Conservation (phyloP, 768 basidiomycete genomes). For the Rhizopogon salebrosus region DNA sequence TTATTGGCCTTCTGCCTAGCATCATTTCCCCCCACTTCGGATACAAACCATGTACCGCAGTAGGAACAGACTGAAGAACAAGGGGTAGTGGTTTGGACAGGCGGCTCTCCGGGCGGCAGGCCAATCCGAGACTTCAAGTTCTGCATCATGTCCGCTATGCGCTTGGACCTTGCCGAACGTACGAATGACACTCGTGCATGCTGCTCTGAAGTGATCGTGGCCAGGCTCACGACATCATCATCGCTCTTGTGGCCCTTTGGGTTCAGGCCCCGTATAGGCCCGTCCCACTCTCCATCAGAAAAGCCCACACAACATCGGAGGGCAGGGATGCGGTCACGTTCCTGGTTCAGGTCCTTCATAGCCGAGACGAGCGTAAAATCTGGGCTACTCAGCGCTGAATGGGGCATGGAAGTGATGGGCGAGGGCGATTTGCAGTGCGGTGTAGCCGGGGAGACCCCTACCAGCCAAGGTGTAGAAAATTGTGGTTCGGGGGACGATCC, state of each 20-base stretch:
- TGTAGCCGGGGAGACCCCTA: conserved; percentile 16
- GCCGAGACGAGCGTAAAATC: conserved; percentile 54
- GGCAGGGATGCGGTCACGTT: conserved; percentile 52
- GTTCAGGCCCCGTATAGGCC: conserved; percentile 72
- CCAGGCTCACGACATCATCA: conserved; percentile 25
- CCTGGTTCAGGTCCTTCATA: conserved; percentile 46
- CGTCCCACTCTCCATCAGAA: conserved; percentile 87
- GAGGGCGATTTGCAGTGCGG: conserved; percentile 16
- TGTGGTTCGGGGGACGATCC: conserved; percentile 28
- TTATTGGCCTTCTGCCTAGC: conserved; percentile 18
- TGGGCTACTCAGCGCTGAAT: conserved; percentile 37
- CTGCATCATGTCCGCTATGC: conserved; percentile 40
- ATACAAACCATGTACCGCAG: conserved; percentile 23
- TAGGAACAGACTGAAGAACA: conserved; percentile 15
- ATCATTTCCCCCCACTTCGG: conserved; percentile 30
- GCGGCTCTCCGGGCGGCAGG: neutral
- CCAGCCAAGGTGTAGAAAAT: conserved; percentile 15
- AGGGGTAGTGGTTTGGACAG: neutral
- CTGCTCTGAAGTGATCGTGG: conserved; percentile 13
- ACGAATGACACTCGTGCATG: conserved; percentile 27
- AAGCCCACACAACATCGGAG: conserved; percentile 91
- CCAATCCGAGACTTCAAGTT: neutral
- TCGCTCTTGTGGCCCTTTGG: conserved; percentile 32
- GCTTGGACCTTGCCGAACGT: neutral
- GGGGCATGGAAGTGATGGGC: conserved; percentile 30